Conservation (phyloP, 2,329 filamentous ascomycete genomes). For the Kalaharituber pfeilii region DNA sequence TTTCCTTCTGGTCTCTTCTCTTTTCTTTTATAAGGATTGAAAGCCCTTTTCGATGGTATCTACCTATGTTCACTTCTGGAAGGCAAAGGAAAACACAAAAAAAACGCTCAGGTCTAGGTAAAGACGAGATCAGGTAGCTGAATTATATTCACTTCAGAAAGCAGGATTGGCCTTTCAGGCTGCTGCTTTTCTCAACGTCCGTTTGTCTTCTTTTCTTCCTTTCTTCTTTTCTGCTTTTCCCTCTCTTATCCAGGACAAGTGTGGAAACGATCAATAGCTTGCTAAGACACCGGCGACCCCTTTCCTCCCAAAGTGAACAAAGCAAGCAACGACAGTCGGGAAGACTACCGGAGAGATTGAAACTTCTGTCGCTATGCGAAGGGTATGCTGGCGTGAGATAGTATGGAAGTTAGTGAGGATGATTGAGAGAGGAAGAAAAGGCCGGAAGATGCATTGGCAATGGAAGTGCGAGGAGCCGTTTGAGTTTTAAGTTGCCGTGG, state of each 20-base stretch:
- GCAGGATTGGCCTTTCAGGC: not conserved
- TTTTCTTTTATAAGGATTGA: constrained; percentile 2
- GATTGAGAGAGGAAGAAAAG: not conserved
- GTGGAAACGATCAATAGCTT: not conserved
- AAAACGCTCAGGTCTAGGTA: not conserved
- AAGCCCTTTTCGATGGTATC: constrained; percentile 17
- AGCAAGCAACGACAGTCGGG: not conserved
- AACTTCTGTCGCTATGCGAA: not conserved
- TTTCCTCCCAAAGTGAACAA: not conserved
- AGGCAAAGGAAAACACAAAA: not conserved
- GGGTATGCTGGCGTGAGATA: not conserved
- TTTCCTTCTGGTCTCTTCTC: too few species aligned
- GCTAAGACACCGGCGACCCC: not conserved
- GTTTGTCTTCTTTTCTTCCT: constrained; percentile 4
- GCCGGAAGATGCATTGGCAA: too few species aligned
- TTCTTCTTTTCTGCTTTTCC: constrained; percentile 5
- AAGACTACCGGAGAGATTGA: not conserved
- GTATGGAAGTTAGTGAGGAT: not conserved
- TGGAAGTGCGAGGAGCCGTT: not conserved
- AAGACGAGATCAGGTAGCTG: constrained; percentile 1
- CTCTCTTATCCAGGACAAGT: not conserved
- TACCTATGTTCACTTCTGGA: constrained; percentile 14
- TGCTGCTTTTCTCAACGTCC: not conserved
- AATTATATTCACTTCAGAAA: constrained; percentile 1
- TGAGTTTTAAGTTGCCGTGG: not conserved